Conservation (phyloP, 495 filamentous ascomycete genomes). For the Neurospora hispaniola region DNA sequence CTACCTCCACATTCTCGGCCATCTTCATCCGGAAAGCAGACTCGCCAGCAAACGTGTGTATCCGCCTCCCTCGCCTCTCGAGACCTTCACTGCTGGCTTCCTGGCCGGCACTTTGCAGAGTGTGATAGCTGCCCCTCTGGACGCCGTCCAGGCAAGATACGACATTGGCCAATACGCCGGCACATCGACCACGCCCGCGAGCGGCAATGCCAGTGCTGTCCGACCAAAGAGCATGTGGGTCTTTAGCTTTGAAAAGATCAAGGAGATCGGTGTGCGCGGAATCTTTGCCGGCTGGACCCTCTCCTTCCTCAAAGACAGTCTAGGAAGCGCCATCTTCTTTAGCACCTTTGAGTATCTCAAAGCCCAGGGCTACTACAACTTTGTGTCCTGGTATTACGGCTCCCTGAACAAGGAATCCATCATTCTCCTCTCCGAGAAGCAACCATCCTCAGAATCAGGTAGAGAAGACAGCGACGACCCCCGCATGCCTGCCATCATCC, state of each 20-base stretch:
- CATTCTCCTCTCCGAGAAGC: slow-evolving; percentile 29
- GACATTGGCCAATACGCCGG: slow-evolving; percentile 28
- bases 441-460: slow-evolving; percentile 16
- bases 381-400: slow-evolving; percentile 69
- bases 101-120: slow-evolving; percentile 69
- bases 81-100: slow-evolving; percentile 69
- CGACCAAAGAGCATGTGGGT: slow-evolving; percentile 74
- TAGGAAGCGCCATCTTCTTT: slow-evolving; percentile 80
- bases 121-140: slow-evolving; percentile 73
- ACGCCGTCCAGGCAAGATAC: slow-evolving; percentile 75
- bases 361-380: slow-evolving; percentile 72
- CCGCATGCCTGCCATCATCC: slow-evolving; percentile 46
- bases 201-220: slow-evolving; percentile 15
- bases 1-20: slow-evolving; percentile 70
- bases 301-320: slow-evolving; percentile 67
- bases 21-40: slow-evolving; percentile 61
- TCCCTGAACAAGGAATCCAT: slow-evolving; percentile 35
- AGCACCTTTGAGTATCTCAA: slow-evolving; percentile 79
- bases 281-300: slow-evolving; percentile 76
- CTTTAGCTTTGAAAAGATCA: slow-evolving; percentile 61
- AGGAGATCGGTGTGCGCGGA: slow-evolving; percentile 67
- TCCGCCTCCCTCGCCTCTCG: slow-evolving; percentile 54
- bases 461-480: not conserved
- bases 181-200: slow-evolving; percentile 2
- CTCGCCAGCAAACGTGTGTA: slow-evolving; percentile 59